These are phyloP conservation scores for Alternaria sp. DNA, from an alignment of 2,329 filamentous ascomycete genomes.

Conservation along the genomic window DNA sequence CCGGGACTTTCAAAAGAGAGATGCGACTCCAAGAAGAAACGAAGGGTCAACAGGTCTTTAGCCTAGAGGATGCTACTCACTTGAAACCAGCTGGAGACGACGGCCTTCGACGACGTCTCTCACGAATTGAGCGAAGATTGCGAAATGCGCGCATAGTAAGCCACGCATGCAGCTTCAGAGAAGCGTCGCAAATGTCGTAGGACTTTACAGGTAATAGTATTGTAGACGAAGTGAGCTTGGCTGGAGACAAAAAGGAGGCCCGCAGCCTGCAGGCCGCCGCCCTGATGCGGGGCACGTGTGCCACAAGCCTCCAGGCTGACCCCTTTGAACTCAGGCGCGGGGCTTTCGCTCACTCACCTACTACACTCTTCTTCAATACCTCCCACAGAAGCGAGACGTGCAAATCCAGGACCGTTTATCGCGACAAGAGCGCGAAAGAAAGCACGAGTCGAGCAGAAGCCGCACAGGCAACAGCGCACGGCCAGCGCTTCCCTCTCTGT, in stretches of 20 bases:
- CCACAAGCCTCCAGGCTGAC: neutral
- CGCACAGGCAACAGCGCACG: slow-evolving; percentile 13
- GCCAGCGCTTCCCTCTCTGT: slow-evolving; percentile 1
- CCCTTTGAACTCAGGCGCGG: neutral
- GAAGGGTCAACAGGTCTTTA: neutral
- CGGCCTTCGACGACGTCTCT: neutral
- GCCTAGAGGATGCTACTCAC: neutral
- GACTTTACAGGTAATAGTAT: neutral
- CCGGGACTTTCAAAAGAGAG: neutral
- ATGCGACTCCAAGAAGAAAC: neutral
- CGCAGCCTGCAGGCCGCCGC: neutral
- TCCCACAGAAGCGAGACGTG: neutral
- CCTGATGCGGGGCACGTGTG: slow-evolving; percentile 11
- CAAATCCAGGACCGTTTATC: neutral
- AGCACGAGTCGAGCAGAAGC: neutral
- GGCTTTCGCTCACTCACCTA: neutral
- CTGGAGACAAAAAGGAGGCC: neutral
- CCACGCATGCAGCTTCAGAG: neutral
- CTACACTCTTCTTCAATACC: no score
- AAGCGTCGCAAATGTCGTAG: neutral
- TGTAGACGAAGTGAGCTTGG: neutral
- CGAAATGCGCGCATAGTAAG: neutral
- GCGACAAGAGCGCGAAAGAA: neutral
- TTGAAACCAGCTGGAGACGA: slow-evolving; percentile 2
- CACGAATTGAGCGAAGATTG: neutral